Conservation (phyloP, 75 land plant genomes). For the Pinus tabuliformis region DNA sequence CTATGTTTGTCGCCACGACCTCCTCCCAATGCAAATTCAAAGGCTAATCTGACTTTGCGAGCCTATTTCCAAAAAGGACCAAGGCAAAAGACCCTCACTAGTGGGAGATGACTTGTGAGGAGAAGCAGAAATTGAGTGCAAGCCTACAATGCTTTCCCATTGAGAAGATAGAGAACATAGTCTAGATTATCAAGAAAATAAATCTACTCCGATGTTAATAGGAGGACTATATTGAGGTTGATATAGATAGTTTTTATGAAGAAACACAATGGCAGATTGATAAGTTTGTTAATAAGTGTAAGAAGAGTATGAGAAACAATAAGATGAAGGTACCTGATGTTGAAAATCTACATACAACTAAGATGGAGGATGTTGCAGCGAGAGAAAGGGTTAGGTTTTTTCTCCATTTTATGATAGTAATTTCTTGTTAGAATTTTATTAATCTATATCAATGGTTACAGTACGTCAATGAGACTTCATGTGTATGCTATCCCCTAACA, state of each 20-base stretch:
- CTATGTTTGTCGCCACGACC: not conserved
- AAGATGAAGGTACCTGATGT: not conserved
- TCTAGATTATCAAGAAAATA: constrained; percentile 42
- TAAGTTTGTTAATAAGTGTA: constrained; percentile 16
- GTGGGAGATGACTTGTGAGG: constrained; percentile 45
- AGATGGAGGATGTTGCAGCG: not conserved
- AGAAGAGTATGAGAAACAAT: constrained; percentile 14
- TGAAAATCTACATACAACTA: not conserved
- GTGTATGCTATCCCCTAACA: no score
- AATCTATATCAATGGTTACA: no score
- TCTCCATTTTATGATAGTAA: no score
- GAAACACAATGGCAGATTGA: constrained; percentile 65
- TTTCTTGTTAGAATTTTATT: no score
- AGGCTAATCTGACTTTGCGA: constrained; percentile 4
- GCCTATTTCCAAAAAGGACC: constrained; percentile 20
- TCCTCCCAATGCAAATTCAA: not conserved
- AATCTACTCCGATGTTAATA: constrained; percentile 26
- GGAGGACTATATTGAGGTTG: constrained; percentile 63
- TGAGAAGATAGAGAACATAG: constrained; percentile 48
- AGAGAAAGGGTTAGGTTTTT: not conserved
- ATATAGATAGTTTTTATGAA: constrained; percentile 44
- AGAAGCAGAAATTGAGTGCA: constrained; percentile 46
- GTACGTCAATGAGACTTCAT: no score
- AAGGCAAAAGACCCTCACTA: constrained; percentile 40
- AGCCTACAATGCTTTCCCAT: constrained; percentile 38